Base-by-base conservation (phyloP, 305 asterid genomes). In the Galium porrigens region DNA sequence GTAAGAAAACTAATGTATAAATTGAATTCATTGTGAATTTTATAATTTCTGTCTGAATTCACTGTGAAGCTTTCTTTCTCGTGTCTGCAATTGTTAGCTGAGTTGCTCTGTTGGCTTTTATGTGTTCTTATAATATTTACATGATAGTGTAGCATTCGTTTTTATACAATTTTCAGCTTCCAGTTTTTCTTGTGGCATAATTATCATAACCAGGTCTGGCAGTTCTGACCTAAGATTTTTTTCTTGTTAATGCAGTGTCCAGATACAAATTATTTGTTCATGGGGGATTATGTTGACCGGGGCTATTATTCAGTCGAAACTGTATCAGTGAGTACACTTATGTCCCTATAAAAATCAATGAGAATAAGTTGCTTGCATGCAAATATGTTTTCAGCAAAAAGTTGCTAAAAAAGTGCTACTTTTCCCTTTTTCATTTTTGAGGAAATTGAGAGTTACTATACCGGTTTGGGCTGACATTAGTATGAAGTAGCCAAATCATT, bases 271-370 rank as follows among this genome's bases (percentile, higher is more conserved):
- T 86, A 86, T 74, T 72, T 86, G 79, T 86, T 86, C 70, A 86
- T 86, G 95, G 95, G 95, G 72, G 95, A 84, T 78, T 86, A 86
- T 77, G 95, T 86, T 59, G 91, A 86, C 70, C 83, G 95, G 37
- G 95, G 95, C 64, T 86, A 86, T 82, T 83, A 86, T 73, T 86
- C 95, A 53, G 91, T 86, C 55, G 95, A 86, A 77, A 86, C 95
- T 18, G 91, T 83, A 44, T 74, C 91, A 65, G 95, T 86, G 58
- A 78, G 89, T 70, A 42, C 10, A 58, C 20, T 64, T 34, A 5
- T 18, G 8, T 32, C 39, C 51, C 11, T 14, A 49, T 20, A 27
- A 36, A 25, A 68, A 44, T 58, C 36, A 58, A 55, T 58, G 22
- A 46, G 39, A 63, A 18, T 9, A 67, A 17, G 0, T 58, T 42